Evolutionary conservation across 495 filamentous ascomycete species (phyloP), one percentile per base, ranked within the genome.

Genomic region (Rhypophila decipiens): DNA sequence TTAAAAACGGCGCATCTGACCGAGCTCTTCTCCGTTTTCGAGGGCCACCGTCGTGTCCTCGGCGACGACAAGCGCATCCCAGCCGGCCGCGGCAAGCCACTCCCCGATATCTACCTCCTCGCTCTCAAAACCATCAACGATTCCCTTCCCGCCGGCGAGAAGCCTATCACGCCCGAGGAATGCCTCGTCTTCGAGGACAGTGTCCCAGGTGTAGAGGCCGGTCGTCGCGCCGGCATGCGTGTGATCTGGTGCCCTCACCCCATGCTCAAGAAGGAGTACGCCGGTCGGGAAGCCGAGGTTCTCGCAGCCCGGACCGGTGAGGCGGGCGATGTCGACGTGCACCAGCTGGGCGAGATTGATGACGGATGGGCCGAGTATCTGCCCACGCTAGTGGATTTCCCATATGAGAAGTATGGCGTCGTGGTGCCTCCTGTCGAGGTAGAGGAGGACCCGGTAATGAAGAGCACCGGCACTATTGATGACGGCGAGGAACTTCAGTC

Each of bases 181-280:
- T 96, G 91, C 65, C 71, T 99, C 8, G 93, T 99, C 0, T 96
- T 99, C 58, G 93, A 99, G 65, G 93, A 99, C 63, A 83, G 82
- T 20, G 90, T 97, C 3, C 87, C 88, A 0, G 93, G 93, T 0
- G 88, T 96, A 0, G 93, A 99, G 69, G 80, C 90, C 9, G 93
- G 89, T 10, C 70, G 93, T 24, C 78, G 93, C 46, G 93, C 94
- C 0, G 94, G 94, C 0, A 97, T 97, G 94, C 77, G 88, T 50
- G 93, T 96, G 8, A 72, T 95, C 1, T 99, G 93, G 93, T 83
- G 81, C 52, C 93, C 93, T 5, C 90, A 97, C 72, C 77, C 80
- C 2, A 87, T 80, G 61, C 65, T 99, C 21, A 69, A 86, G 69
- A 73, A 78, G 55, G 82, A 86, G 60, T 94, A 85, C 57, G 67